Percentiles rank a stretch among this genome's conserved stretches.
Conservation (phyloP, 2,329 filamentous ascomycete genomes). For the Fusarium duplospermum region DNA sequence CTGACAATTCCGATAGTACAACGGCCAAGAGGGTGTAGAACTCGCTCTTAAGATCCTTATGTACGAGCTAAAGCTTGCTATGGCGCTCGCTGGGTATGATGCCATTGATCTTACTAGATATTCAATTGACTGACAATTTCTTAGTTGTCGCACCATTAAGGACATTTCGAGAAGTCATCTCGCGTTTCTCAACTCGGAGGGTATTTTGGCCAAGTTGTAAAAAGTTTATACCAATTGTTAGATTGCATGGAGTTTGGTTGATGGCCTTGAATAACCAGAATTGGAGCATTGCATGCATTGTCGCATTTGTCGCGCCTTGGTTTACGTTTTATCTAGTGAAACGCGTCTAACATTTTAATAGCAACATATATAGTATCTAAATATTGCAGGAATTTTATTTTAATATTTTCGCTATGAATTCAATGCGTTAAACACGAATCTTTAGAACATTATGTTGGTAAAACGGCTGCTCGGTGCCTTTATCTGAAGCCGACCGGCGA, state of each 20-base stretch:
- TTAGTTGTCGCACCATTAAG: constrained; percentile 34
- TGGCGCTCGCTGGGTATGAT: constrained; percentile 40
- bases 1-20: constrained; percentile 31
- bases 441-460: no score
- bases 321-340: no score
- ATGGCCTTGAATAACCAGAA: not conserved
- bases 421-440: no score
- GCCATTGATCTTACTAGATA: not conserved
- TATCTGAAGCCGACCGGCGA: no score
- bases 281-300: not conserved
- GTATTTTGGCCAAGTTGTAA: constrained; percentile 30
- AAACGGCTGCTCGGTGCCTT: no score
- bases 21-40: constrained; percentile 45
- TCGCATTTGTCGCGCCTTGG: no score
- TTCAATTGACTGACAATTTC: not conserved
- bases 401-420: no score
- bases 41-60: constrained; percentile 51
- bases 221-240: not conserved
- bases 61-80: constrained; percentile 42
- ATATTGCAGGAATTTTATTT: no score
- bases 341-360: no score
- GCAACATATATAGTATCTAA: no score
- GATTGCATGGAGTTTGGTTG: not conserved
- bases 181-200: constrained; percentile 25
- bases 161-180: constrained; percentile 38